Evolutionary conservation across 768 basidiomycete genomes (phyloP).

Genomic region (Lyophyllum atratum): DNA sequence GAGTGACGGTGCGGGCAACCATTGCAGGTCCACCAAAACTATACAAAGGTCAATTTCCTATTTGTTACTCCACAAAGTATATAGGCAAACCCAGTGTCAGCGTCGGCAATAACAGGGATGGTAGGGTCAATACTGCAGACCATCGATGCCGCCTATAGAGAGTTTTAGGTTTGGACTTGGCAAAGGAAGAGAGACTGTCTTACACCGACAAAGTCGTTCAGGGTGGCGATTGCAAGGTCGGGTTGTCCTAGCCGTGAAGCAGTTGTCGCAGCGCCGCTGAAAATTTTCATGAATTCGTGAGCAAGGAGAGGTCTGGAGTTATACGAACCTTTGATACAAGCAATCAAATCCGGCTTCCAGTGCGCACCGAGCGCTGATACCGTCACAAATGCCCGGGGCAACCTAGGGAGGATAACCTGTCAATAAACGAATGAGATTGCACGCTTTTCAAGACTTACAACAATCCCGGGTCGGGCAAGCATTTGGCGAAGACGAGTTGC

Average conservation of each 20-base stretch:
- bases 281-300: not conserved
- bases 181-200: conserved; percentile 1
- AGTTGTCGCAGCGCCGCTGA: conserved; percentile 75
- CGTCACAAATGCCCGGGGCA: conserved; percentile 80
- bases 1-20: conserved; percentile 74
- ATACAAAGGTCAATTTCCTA: not conserved
- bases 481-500: conserved; percentile 73
- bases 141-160: conserved; percentile 60
- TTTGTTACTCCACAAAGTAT: not conserved
- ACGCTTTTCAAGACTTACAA: conserved; percentile 47
- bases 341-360: conserved; percentile 79
- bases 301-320: not conserved
- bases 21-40: conserved; percentile 74
- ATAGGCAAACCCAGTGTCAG: conserved; percentile 66
- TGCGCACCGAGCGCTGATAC: conserved; percentile 79
- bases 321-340: conserved; percentile 66
- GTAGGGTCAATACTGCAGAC: conserved; percentile 66
- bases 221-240: conserved; percentile 77
- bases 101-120: conserved; percentile 75
- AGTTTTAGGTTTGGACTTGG: not conserved
- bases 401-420: conserved; percentile 38
- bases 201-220: conserved; percentile 75
- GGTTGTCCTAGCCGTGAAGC: conserved; percentile 78
- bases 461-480: conserved; percentile 72
- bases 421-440: not conserved